Conservation (phyloP, 2,329 filamentous ascomycete genomes). For the Penicillium hordei region DNA sequence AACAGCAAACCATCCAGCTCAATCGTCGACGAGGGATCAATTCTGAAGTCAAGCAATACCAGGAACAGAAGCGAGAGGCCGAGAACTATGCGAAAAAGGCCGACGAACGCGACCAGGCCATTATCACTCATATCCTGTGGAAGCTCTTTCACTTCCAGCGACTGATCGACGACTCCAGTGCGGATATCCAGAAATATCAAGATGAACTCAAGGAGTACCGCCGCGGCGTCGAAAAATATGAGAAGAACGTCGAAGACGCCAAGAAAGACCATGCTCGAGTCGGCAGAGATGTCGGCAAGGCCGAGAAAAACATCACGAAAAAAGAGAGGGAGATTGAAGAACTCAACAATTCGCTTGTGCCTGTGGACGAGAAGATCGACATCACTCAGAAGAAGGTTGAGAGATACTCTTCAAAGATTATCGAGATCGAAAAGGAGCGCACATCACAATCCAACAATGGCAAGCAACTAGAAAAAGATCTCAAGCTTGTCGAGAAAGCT, state of each 20-base stretch:
- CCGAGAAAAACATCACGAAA: conserved; percentile 79
- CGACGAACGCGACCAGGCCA: conserved; percentile 83
- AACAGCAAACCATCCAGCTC: conserved; percentile 85
- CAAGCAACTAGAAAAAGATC: conserved; percentile 74
- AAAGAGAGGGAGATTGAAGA: conserved; percentile 88
- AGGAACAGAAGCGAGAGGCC: conserved; percentile 93
- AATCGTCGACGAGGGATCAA: conserved; percentile 91
- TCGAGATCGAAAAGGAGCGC: conserved; percentile 71
- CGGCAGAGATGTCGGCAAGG: conserved; percentile 71
- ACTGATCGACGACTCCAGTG: conserved; percentile 86
- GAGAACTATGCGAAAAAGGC: conserved; percentile 91
- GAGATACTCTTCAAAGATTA: conserved; percentile 65
- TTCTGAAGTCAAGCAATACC: conserved; percentile 95
- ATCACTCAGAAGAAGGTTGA: conserved; percentile 72
- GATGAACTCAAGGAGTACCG: conserved; percentile 91
- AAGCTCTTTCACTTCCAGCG: conserved; percentile 95
- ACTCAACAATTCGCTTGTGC: conserved; percentile 79
- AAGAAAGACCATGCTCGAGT: conserved; percentile 79
- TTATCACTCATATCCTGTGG: conserved; percentile 93
- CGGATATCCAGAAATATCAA: conserved; percentile 87
- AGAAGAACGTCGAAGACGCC: conserved; percentile 75
- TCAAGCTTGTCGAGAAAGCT: conserved; percentile 83
- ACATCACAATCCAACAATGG: conserved; percentile 68
- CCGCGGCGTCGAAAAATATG: conserved; percentile 81
- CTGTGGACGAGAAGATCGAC: conserved; percentile 87